A percentile compares a stretch with the other conserved stretches of the same genome.
Conservation (phyloP, 257 asterid genomes). For the Fraxinus anomala region DNA sequence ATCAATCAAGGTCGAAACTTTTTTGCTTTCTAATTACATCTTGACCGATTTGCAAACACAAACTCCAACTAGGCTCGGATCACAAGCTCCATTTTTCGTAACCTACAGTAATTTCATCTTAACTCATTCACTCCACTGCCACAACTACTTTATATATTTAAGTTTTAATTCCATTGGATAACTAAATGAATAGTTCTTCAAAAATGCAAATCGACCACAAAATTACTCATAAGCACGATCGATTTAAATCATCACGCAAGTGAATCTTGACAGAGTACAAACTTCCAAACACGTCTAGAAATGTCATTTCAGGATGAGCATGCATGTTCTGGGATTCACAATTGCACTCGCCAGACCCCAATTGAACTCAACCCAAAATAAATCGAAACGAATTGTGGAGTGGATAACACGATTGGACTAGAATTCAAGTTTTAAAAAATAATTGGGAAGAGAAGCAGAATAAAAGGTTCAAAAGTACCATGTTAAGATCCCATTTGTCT, state of each 20-base stretch:
- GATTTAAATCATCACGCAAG: background rate
- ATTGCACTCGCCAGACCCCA: background rate
- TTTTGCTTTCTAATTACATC: background rate
- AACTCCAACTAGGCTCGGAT: no score
- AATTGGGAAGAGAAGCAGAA: background rate
- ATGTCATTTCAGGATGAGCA: background rate
- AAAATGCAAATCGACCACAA: no score
- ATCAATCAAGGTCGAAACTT: background rate
- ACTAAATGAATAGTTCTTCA: no score
- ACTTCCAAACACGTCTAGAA: background rate
- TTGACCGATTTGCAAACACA: background rate
- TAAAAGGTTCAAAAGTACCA: conserved; percentile 40
- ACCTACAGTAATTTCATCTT: background rate
- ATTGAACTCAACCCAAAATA: background rate
- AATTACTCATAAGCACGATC: no score
- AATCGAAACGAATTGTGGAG: background rate
- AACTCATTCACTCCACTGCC: background rate
- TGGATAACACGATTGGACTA: background rate
- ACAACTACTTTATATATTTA: no score
- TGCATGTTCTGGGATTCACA: no score
- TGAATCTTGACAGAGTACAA: background rate
- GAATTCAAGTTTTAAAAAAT: background rate
- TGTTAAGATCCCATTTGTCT: conserved; percentile 70
- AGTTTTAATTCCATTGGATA: background rate
- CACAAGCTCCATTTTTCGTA: no score